Conservation (phyloP, 805 yeast genomes). For the Candida rishiriensis region DNA sequence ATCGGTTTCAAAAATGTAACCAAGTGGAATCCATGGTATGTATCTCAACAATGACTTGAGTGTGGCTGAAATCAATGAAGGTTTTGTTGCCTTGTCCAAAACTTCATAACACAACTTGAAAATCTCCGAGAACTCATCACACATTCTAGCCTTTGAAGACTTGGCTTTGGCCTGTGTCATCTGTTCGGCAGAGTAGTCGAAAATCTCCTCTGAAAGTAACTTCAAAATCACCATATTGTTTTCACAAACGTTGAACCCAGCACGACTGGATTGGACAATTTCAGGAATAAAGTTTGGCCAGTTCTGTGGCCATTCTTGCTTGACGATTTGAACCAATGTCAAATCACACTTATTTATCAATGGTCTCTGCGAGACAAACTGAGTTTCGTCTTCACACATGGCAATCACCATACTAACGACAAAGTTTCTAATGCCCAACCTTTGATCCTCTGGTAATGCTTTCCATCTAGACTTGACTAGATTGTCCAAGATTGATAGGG, state of each 20-base stretch:
- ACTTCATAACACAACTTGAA: slow-evolving; percentile 92
- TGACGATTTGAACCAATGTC: slow-evolving; percentile 88
- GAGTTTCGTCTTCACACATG: slow-evolving; percentile 77
- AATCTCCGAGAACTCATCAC: slow-evolving; percentile 87
- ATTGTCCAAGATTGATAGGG: slow-evolving; percentile 83
- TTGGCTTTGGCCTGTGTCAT: slow-evolving; percentile 95
- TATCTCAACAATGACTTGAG: slow-evolving; percentile 77
- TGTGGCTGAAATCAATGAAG: slow-evolving; percentile 80
- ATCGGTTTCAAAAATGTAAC: slow-evolving; percentile 85
- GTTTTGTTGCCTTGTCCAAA: slow-evolving; percentile 80
- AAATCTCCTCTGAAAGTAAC: slow-evolving; percentile 89
- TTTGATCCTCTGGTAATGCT: slow-evolving; percentile 80
- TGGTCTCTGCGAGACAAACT: slow-evolving; percentile 69
- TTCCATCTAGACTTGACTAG: slow-evolving; percentile 93
- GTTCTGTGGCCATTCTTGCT: slow-evolving; percentile 98
- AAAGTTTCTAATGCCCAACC: slow-evolving; percentile 90
- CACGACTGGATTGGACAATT: slow-evolving; percentile 75
- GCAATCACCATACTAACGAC: slow-evolving; percentile 90
- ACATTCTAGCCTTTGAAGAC: slow-evolving; percentile 75
- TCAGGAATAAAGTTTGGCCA: slow-evolving; percentile 98
- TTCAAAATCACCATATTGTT: slow-evolving; percentile 93
- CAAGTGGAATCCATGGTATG: slow-evolving; percentile 91
- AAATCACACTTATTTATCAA: slow-evolving; percentile 90
- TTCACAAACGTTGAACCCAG: slow-evolving; percentile 91
- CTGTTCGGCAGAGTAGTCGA: slow-evolving; percentile 91